Conservation (phyloP, 2,329 filamentous ascomycete genomes). For the Emericellopsis atlantica region DNA sequence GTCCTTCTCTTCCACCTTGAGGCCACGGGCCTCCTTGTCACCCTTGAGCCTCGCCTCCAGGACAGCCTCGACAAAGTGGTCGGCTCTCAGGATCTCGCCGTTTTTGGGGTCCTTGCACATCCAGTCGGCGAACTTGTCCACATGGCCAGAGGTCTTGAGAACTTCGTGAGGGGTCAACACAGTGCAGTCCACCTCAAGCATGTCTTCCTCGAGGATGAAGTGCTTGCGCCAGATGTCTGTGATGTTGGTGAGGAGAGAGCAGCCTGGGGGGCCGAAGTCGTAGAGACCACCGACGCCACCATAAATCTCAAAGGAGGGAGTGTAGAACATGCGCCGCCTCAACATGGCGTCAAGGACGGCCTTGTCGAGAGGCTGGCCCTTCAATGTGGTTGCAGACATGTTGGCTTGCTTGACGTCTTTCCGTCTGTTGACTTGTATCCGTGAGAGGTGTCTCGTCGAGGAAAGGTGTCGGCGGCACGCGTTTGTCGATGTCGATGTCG, state of each 20-base stretch:
- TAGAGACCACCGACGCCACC: conserved; percentile 80
- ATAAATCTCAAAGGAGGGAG: conserved; percentile 92
- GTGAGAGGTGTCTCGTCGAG: neutral
- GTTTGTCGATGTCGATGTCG: neutral
- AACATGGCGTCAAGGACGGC: conserved; percentile 72
- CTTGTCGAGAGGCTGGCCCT: conserved; percentile 82
- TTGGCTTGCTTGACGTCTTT: conserved; percentile 3
- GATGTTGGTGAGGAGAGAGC: conserved; percentile 75
- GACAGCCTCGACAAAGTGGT: conserved; percentile 92
- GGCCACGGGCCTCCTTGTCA: conserved; percentile 82
- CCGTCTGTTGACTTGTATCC: conserved; percentile 1
- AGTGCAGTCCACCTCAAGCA: conserved; percentile 90
- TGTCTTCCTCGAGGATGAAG: conserved; percentile 85
- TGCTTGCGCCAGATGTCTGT: conserved; percentile 86
- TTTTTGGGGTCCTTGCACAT: conserved; percentile 99
- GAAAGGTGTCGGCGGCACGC: neutral
- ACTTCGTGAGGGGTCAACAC: conserved; percentile 89
- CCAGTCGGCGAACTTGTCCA: conserved; percentile 97
- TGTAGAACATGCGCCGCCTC: conserved; percentile 84
- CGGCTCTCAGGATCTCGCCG: conserved; percentile 89
- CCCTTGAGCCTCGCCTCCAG: conserved; percentile 79
- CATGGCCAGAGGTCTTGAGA: conserved; percentile 90
- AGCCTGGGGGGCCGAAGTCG: conserved; percentile 86
- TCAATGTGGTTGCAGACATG: conserved; percentile 61
- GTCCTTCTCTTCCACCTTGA: conserved; percentile 67